Evolutionary conservation across 2,329 filamentous ascomycete genomes (phyloP).

Genomic region (Pseudocercospora fijiensis): DNA sequence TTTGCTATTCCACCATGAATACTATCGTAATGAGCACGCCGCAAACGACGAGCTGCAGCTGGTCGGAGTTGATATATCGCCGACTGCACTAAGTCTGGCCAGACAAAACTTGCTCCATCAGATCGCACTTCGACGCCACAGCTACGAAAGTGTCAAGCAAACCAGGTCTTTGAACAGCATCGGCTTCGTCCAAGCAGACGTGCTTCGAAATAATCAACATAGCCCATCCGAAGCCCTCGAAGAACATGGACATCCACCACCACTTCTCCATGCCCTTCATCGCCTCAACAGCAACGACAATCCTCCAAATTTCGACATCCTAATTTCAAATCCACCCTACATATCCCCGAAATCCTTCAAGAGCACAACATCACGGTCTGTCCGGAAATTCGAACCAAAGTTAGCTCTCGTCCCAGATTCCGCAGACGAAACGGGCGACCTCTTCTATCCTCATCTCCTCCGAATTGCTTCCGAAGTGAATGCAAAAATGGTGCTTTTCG

Average conservation of each 20-base stretch:
- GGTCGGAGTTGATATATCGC: slow-evolving; percentile 73
- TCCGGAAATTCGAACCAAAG: slow-evolving; percentile 77
- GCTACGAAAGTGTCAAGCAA: not conserved
- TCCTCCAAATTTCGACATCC: slow-evolving; percentile 51
- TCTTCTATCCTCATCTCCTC: slow-evolving; percentile 69
- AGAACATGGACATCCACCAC: not conserved
- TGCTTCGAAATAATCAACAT: slow-evolving; percentile 24
- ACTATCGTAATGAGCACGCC: slow-evolving; percentile 40
- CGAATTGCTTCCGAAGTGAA: slow-evolving; percentile 52
- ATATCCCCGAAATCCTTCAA: slow-evolving; percentile 67
- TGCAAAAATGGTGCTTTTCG: slow-evolving; percentile 62
- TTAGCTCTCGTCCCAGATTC: slow-evolving; percentile 69
- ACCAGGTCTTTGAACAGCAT: slow-evolving; percentile 26
- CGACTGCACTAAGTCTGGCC: slow-evolving; percentile 64
- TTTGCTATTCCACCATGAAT: slow-evolving; percentile 67
- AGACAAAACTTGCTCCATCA: slow-evolving; percentile 54
- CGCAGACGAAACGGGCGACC: slow-evolving; percentile 42
- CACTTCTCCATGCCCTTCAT: slow-evolving; percentile 19
- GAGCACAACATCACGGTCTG: slow-evolving; percentile 66
- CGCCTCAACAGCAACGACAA: slow-evolving; percentile 9
- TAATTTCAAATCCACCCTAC: slow-evolving; percentile 91
- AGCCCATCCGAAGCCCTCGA: not conserved
- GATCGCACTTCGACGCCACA: slow-evolving; percentile 28
- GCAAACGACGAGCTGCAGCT: slow-evolving; percentile 47
- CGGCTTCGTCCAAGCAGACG: slow-evolving; percentile 39